Conservation (phyloP, 257 asterid genomes). For the Cordia subcordata region DNA sequence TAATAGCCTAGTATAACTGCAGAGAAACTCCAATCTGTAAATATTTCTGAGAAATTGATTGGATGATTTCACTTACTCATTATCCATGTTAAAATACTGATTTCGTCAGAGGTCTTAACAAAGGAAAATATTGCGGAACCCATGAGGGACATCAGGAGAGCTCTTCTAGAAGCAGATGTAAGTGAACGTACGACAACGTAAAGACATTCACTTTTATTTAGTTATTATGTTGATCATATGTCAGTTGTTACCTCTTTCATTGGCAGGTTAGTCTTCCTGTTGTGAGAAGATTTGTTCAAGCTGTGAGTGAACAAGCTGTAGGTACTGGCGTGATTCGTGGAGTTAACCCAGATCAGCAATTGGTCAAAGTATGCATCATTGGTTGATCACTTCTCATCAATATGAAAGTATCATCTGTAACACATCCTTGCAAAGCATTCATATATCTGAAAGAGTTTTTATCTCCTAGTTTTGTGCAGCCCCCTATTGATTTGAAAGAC, state of each 20-base stretch:
- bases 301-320: conserved; percentile 83
- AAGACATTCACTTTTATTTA: background rate
- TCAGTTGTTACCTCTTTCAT: conserved; percentile 7
- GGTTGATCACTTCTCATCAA: background rate
- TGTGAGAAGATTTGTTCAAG: conserved; percentile 91
- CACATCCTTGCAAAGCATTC: background rate
- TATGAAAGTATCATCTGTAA: background rate
- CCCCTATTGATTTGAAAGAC: no score
- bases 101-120: conserved; percentile 74
- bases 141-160: conserved; percentile 91
- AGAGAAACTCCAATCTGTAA: no score
- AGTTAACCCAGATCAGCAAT: conserved; percentile 92
- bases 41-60: background rate
- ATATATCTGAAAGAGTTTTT: no score
- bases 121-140: conserved; percentile 96
- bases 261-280: conserved; percentile 98
- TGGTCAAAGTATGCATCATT: conserved; percentile 66
- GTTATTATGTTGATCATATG: background rate
- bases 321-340: conserved; percentile 93
- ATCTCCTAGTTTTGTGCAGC: no score
- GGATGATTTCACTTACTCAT: no score
- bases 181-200: conserved; percentile 15
- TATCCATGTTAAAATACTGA: background rate
- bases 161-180: conserved; percentile 97
- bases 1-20: no score